These are phyloP conservation scores for Globisporangium paddicum DNA, from an alignment of 352 stramenopile species.

Conservation along the genomic window DNA sequence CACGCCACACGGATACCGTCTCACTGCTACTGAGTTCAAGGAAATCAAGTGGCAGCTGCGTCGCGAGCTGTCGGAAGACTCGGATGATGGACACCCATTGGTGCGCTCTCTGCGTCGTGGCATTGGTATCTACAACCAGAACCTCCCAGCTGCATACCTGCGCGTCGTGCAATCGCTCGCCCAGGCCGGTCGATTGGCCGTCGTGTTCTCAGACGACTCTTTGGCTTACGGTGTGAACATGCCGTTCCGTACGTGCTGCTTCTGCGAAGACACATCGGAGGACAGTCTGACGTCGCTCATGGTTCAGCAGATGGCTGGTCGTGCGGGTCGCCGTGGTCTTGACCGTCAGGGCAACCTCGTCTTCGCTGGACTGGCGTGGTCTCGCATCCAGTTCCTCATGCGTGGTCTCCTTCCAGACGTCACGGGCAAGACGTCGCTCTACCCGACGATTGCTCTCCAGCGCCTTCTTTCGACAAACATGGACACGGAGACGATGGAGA, in stretches of 20 bases:
- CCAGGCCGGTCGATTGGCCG: slow-evolving; percentile 94
- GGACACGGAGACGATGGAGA: slow-evolving; percentile 86
- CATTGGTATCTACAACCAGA: slow-evolving; percentile 99
- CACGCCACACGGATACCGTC: slow-evolving; percentile 89
- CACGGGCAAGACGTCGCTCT: slow-evolving; percentile 88
- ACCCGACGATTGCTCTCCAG: slow-evolving; percentile 93
- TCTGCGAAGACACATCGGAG: slow-evolving; percentile 96
- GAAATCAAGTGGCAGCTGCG: slow-evolving; percentile 87
- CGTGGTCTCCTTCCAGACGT: slow-evolving; percentile 93
- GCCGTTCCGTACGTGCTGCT: slow-evolving; percentile 98
- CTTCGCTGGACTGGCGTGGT: slow-evolving; percentile 94
- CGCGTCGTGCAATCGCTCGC: slow-evolving; percentile 95
- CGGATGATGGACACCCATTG: slow-evolving; percentile 74
- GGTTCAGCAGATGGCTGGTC: slow-evolving; percentile 98
- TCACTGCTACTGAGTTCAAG: slow-evolving; percentile 91
- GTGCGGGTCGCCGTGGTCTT: slow-evolving; percentile 95
- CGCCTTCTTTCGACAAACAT: slow-evolving; percentile 90
- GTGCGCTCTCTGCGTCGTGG: slow-evolving; percentile 91
- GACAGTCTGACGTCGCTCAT: slow-evolving; percentile 95
- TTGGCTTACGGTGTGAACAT: slow-evolving; percentile 99
- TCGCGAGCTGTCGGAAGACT: slow-evolving; percentile 75
- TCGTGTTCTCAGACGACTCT: slow-evolving; percentile 98
- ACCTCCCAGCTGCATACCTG: slow-evolving; percentile 95
- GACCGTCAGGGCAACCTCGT: slow-evolving; percentile 97
- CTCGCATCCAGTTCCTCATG: slow-evolving; percentile 96